Conservation (phyloP, 768 basidiomycete genomes). For the Hydnomerulius pinastri region DNA sequence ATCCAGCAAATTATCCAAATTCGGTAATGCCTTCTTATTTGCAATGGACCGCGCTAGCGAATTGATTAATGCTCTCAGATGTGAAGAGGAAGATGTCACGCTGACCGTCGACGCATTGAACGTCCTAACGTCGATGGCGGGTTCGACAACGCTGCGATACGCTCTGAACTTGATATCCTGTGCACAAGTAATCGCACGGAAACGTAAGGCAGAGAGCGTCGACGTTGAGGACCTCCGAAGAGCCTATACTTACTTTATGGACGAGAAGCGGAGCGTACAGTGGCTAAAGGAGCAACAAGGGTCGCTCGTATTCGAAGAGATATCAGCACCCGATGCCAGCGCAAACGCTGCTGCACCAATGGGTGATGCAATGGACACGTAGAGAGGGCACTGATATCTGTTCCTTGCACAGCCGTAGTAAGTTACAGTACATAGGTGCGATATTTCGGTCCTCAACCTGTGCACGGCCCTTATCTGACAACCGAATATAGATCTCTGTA, state of each 20-base stretch:
- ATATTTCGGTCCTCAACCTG: background rate
- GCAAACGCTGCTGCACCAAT: constrained; percentile 31
- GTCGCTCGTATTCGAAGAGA: constrained; percentile 72
- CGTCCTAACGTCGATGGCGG: constrained; percentile 87
- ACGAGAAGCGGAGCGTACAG: constrained; percentile 89
- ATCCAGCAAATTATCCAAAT: constrained; percentile 92
- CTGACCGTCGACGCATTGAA: constrained; percentile 70
- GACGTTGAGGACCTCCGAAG: constrained; percentile 83
- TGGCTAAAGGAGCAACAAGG: constrained; percentile 89
- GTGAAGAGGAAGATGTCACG: constrained; percentile 94
- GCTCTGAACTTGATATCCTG: constrained; percentile 95
- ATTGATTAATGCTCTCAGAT: constrained; percentile 43
- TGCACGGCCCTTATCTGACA: background rate
- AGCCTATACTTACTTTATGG: constrained; percentile 89
- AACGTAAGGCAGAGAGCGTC: constrained; percentile 79
- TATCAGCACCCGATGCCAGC: constrained; percentile 36
- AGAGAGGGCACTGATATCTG: background rate
- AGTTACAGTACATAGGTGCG: background rate
- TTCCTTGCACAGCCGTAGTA: background rate
- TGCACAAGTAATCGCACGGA: constrained; percentile 80
- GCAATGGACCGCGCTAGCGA: background rate
- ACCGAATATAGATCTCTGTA: background rate
- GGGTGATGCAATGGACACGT: constrained; percentile 39
- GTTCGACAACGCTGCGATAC: constrained; percentile 89
- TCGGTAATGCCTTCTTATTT: constrained; percentile 45